Evolutionary conservation across 768 basidiomycete species (phyloP).

Genomic region (Amanita polypyramis): DNA sequence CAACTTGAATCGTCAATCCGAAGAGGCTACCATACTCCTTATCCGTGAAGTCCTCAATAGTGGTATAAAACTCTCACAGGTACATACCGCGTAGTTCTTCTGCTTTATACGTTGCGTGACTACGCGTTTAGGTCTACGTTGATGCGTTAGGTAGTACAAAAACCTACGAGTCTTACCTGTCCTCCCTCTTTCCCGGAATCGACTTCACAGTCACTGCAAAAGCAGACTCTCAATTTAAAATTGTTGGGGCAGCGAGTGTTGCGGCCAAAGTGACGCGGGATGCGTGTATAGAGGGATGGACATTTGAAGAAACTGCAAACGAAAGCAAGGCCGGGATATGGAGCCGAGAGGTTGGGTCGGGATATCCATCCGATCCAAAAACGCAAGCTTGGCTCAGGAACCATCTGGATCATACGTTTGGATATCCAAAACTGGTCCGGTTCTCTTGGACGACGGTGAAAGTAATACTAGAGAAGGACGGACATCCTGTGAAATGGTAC

Average conservation of each 20-base stretch:
- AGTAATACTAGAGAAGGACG: slow-evolving; percentile 70
- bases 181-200: slow-evolving; percentile 72
- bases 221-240: slow-evolving; percentile 93
- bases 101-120: too few species aligned
- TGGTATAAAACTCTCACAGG: slow-evolving; percentile 75
- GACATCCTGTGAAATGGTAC: slow-evolving; percentile 75
- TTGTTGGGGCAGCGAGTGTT: slow-evolving; percentile 96
- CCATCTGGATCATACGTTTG: slow-evolving; percentile 80
- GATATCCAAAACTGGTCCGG: slow-evolving; percentile 80
- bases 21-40: slow-evolving; percentile 83
- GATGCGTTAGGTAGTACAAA: slow-evolving; percentile 87
- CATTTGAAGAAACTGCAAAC: slow-evolving; percentile 49
- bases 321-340: slow-evolving; percentile 12
- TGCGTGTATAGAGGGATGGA: slow-evolving; percentile 80
- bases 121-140: slow-evolving; percentile 65
- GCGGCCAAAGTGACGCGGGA: slow-evolving; percentile 96
- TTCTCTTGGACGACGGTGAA: slow-evolving; percentile 97
- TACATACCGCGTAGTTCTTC: slow-evolving; percentile 16
- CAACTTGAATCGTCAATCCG: slow-evolving; percentile 82
- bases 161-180: slow-evolving; percentile 78
- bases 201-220: slow-evolving; percentile 84
- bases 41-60: slow-evolving; percentile 78
- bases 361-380: slow-evolving; percentile 92
- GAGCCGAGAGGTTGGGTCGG: slow-evolving; percentile 53
- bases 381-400: slow-evolving; percentile 79